Evolutionary conservation across 2,329 filamentous ascomycete species (phyloP).

Genomic region (Cercospora sp.): DNA sequence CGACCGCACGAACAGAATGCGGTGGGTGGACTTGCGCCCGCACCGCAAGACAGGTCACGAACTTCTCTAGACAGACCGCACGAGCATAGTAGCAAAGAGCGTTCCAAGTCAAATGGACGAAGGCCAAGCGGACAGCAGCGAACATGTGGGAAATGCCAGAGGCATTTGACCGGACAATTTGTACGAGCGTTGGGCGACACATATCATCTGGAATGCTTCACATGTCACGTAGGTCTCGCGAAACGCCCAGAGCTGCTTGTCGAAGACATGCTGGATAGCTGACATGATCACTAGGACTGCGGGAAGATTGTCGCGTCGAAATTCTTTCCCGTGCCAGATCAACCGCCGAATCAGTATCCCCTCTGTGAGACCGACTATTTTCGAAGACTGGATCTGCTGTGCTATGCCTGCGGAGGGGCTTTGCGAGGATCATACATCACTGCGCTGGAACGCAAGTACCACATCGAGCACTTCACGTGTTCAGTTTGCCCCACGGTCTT

Average conservation of each 20-base stretch:
- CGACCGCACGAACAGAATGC: conserved; percentile 22
- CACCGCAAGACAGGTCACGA: conserved; percentile 19
- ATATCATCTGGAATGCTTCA: conserved; percentile 97
- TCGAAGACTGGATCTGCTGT: conserved; percentile 83
- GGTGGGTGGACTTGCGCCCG: conserved; percentile 9
- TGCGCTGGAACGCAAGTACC: conserved; percentile 94
- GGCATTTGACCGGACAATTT: conserved; percentile 89
- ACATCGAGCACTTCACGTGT: conserved; percentile 98
- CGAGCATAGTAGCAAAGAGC: conserved; percentile 28
- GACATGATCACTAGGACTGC: conserved; percentile 70
- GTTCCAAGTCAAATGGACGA: conserved; percentile 31
- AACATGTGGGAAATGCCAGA: conserved; percentile 78
- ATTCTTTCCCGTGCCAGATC: conserved; percentile 95
- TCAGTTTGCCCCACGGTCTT: conserved; percentile 97
- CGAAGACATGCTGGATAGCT: conserved; percentile 21
- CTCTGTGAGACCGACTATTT: conserved; percentile 99
- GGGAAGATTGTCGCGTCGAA: conserved; percentile 96
- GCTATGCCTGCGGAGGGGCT: conserved; percentile 87
- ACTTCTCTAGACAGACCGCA: conserved; percentile 22
- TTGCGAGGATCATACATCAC: conserved; percentile 97
- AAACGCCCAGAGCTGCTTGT: background rate
- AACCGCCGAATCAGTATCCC: conserved; percentile 85
- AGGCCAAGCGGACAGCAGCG: conserved; percentile 41
- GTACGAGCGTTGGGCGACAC: conserved; percentile 90
- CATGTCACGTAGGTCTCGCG: conserved; percentile 73